Base-by-base conservation (phyloP, 352 stramenopile species). In the Phytophthora megakarya region DNA sequence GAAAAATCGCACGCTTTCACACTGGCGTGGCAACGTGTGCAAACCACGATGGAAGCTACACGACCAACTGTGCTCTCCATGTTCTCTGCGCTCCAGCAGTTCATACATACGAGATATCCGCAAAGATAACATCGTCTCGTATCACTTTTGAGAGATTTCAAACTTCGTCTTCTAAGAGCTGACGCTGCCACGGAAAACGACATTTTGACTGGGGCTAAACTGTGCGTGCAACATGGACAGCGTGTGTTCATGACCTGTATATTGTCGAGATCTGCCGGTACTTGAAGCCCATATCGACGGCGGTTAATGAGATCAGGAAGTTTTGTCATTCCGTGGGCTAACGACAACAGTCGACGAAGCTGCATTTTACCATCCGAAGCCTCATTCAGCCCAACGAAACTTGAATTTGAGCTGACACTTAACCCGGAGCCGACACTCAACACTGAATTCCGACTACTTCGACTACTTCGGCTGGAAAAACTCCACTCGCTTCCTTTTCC, bases 1-100 rank as follows among this genome's bases (percentile, higher is more conserved):
- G 62, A 70, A 12, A 48, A 70, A 33, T 70, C 62, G 9, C 62
- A 70, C 16, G 62, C 54, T n/a, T 61, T 61, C 1, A 70, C 55
- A 30, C 46, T 38, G 5, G 39, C 55, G 35, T 39, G 45, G 18
- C 62, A 70, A 3, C 55, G 18, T 25, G 40, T 65, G 7, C 62
- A 70, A 3, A 70, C 62, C n/a, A 70, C 55, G 35, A 71, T 67
- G 0, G 19, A 48, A 13, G 43, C 63, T 9, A 71, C 56, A 18
- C 57, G 42, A 0, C 63, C 63, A 5, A 48, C 44, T 2, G 16
- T 51, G 8, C 48, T 71, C 35, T 71, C 63, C 49, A 71, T 67
- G 23, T 60, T 45, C 49, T 71, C 63, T 1, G 63, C 55, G 30
- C 25, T 58, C 63, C 63, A 71, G 30, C 63, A 71, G 43, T 71